phyloP scores from a whole-genome alignment of 1,284 basidiomycete genomes.

The Fomitopsis pinicola region DNA sequence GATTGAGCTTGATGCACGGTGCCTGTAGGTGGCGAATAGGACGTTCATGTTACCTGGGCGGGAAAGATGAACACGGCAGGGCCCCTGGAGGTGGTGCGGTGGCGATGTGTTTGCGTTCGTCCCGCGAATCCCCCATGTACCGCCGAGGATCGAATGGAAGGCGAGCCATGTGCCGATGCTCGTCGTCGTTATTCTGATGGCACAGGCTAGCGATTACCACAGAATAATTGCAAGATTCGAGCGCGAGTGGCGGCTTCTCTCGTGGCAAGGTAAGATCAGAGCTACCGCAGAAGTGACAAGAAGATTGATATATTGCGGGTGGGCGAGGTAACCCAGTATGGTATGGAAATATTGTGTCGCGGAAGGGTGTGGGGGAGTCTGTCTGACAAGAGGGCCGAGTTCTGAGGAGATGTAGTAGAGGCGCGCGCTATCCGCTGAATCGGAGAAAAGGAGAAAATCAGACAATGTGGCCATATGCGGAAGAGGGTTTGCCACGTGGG shows the following conservation, averaged over 20 bases:
- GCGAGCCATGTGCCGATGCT: background rate
- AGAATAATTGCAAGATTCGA: background rate
- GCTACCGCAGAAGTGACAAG: background rate
- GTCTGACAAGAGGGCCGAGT: background rate
- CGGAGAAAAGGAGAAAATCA: conserved; percentile 15
- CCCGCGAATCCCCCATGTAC: background rate
- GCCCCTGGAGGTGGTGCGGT: background rate
- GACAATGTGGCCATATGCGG: conserved; percentile 23
- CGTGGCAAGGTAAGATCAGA: conserved; percentile 1
- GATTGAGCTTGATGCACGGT: background rate
- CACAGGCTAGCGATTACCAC: background rate
- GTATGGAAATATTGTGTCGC: background rate
- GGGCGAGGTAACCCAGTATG: background rate
- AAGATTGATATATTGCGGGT: conserved; percentile 2
- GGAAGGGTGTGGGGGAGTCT: background rate
- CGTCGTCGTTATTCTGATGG: background rate
- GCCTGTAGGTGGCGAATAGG: background rate
- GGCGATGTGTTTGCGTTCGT: background rate
- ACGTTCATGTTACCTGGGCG: background rate
- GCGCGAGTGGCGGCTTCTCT: background rate
- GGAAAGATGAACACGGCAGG: background rate
- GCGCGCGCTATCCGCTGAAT: background rate
- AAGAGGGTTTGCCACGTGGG: conserved; percentile 24
- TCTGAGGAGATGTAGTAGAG: background rate
- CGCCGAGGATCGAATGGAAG: conserved; percentile 4